Percentiles rank a stretch among this genome's conserved stretches.
Conservation (phyloP, 768 basidiomycete species). For the Leccinum subtestaceum region DNA sequence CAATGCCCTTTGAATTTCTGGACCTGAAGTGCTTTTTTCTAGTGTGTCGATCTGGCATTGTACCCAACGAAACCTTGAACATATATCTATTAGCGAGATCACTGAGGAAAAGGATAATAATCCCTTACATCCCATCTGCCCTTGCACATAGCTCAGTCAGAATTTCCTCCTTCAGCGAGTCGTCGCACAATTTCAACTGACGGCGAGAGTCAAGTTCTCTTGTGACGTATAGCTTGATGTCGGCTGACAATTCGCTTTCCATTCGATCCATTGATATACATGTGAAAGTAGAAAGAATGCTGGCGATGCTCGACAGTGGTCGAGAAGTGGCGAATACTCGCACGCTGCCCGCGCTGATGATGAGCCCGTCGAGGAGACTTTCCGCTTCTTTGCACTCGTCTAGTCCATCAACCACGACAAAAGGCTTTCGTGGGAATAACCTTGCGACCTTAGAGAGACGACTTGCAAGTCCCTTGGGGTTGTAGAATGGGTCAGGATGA, state of each 20-base stretch:
- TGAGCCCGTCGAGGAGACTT: slow-evolving; percentile 12
- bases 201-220: slow-evolving; percentile 10
- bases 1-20: slow-evolving; percentile 3
- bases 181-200: slow-evolving; percentile 4
- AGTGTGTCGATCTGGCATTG: slow-evolving; percentile 17
- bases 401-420: slow-evolving; percentile 22
- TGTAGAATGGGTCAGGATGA: slow-evolving; percentile 1
- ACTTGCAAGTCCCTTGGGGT: not conserved
- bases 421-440: not conserved
- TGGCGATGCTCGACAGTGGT: slow-evolving; percentile 2
- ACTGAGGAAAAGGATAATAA: no score
- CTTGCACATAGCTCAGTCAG: not conserved
- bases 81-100: not conserved
- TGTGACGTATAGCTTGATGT: slow-evolving; percentile 11
- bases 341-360: not conserved
- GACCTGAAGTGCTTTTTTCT: not conserved
- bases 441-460: not conserved
- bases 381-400: slow-evolving; percentile 20
- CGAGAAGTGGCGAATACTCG: slow-evolving; percentile 13
- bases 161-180: slow-evolving; percentile 8
- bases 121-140: slow-evolving; percentile 23
- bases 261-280: slow-evolving; percentile 10
- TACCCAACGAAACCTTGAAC: slow-evolving; percentile 14
- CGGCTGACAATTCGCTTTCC: not conserved
- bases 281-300: slow-evolving; percentile 1